Base-by-base conservation (phyloP, 345 rosid species). In the Bruguiera gymnorhiza region DNA sequence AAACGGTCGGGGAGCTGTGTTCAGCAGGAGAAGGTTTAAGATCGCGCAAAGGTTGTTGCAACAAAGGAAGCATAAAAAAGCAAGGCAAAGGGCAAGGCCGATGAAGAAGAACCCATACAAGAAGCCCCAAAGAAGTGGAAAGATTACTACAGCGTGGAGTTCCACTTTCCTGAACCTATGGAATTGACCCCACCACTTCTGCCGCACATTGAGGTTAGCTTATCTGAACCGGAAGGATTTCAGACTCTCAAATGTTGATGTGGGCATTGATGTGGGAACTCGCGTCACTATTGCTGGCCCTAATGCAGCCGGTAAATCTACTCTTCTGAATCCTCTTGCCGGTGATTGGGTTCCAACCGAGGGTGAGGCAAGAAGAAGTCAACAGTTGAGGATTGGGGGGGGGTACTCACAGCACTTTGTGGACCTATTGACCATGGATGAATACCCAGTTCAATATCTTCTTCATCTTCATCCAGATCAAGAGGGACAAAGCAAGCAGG, bases 221-320 rank as follows among this genome's bases (percentile, higher is more conserved):
- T 95, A 95, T 74, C 97, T 97, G 9, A 86, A 82, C 60, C 80
- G 99, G 20, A 79, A 79, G 30, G 98, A 95, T 73, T 92, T 95
- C 79, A 88, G 81, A 75, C 92, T 90, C 52, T 76, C 92, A 0
- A 72, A 90, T 72, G 92, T 95, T 63, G 99, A 95, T 80, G 93
- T 87, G 51, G 99, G 99, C 67, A 92, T 95, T 63, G 99, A 95
- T 80, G 90, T 95, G 99, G 98, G 97, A 62, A 92, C 99, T 52
- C 82, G 96, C 8, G 97, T 90, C 8, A 97, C 98, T 30, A 92
- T 92, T 34, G 92, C 88, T 62, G 99, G 99, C 67, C 97, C 99
- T 31, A 92, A 88, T 51, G 98, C 98, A 63, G 99, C 99, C 58
- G 99, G 97, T 59, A 92, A 95, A 72, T 92, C 97, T 60, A 92